Percentiles rank a stretch among this genome's conserved stretches.
These are phyloP conservation scores for Solanum medicagineum DNA, from an alignment of 257 asterid genomes.

Conservation along the genomic window DNA sequence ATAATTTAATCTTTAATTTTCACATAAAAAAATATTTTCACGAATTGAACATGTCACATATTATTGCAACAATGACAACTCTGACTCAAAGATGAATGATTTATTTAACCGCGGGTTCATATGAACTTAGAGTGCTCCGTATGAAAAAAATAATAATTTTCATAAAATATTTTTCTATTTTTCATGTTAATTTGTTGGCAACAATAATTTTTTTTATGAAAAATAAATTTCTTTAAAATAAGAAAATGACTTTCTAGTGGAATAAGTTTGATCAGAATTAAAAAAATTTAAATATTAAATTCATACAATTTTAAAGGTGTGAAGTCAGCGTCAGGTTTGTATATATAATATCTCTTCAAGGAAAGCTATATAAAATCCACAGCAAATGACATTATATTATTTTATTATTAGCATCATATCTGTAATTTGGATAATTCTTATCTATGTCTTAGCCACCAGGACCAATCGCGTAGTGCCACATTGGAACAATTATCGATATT, in stretches of 20 bases:
- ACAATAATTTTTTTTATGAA: too few species aligned
- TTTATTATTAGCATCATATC: not conserved
- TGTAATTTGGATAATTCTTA: not conserved
- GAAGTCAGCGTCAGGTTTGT: not conserved
- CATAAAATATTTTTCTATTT: too few species aligned
- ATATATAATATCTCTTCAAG: not conserved
- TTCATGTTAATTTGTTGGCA: too few species aligned
- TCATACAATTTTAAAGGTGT: not conserved
- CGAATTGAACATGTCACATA: not conserved
- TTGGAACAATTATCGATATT: not conserved
- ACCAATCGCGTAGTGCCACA: not conserved
- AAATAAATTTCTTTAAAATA: too few species aligned
- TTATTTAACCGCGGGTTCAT: not conserved
- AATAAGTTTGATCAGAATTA: too few species aligned
- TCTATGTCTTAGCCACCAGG: not conserved
- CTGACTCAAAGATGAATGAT: not conserved
- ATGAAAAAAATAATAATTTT: too few species aligned
- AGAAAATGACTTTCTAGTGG: too few species aligned
- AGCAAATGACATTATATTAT: not conserved
- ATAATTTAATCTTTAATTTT: not conserved
- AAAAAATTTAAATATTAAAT: too few species aligned
- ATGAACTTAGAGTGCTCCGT: too few species aligned
- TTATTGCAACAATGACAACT: not conserved
- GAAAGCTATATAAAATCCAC: not conserved
- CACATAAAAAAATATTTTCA: not conserved